phyloP scores from a whole-genome alignment of 306 rosid genomes.

The Cicer pinnatifidum region DNA sequence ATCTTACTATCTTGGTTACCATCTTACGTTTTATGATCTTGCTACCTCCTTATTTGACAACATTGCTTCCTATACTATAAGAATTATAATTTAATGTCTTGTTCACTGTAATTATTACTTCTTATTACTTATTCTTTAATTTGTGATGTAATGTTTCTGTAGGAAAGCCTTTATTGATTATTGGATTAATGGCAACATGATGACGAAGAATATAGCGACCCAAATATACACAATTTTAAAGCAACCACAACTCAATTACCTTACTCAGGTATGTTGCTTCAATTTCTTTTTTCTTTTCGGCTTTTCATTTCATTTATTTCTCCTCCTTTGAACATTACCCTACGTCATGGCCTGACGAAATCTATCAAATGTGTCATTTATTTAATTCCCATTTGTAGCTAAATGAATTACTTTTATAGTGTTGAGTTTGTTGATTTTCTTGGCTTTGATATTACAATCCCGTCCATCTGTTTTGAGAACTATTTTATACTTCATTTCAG shows the following conservation, averaged over 20 bases:
- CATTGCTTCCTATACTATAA: slow-evolving; percentile 19
- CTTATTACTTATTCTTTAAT: slow-evolving; percentile 23
- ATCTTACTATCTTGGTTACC: no score
- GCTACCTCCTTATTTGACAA: no score
- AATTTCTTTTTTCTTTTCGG: slow-evolving; percentile 29
- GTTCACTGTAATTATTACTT: slow-evolving; percentile 35
- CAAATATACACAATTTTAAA: slow-evolving; percentile 83
- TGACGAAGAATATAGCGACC: slow-evolving; percentile 84
- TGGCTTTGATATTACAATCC: slow-evolving; percentile 36
- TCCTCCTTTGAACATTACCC: slow-evolving; percentile 23
- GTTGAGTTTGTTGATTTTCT: slow-evolving; percentile 16
- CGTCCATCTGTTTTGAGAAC: slow-evolving; percentile 39
- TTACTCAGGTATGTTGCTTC: slow-evolving; percentile 74
- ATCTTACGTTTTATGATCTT: no score
- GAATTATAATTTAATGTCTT: slow-evolving; percentile 38
- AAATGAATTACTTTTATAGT: not conserved
- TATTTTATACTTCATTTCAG: slow-evolving; percentile 50
- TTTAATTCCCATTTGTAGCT: slow-evolving; percentile 24
- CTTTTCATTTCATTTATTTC: slow-evolving; percentile 38
- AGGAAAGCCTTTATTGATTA: slow-evolving; percentile 85
- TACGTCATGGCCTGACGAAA: slow-evolving; percentile 24
- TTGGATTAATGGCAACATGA: slow-evolving; percentile 87
- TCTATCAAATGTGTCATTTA: slow-evolving; percentile 39
- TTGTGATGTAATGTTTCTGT: slow-evolving; percentile 38
- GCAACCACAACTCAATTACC: slow-evolving; percentile 81